A percentile compares a stretch with the other conserved stretches of the same genome.
phyloP scores from a whole-genome alignment of 2,329 filamentous ascomycete genomes.

The Fusarium decemcellulare region DNA sequence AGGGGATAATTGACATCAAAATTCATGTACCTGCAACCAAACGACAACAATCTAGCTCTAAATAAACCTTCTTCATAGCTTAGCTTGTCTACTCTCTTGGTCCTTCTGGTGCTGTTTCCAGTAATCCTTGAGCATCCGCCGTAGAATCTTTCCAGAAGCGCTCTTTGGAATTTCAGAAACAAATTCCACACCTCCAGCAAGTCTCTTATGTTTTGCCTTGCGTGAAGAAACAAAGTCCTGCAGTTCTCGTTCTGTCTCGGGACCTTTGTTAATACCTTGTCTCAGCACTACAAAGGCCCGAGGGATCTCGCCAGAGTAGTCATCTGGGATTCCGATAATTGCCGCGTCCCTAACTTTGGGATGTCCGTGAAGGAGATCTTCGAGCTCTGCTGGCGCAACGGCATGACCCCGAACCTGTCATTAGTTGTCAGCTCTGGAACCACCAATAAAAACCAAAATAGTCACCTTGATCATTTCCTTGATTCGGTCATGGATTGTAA shows the following conservation, averaged over 20 bases:
- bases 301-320: not conserved
- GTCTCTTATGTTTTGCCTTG: not conserved
- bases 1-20: not conserved
- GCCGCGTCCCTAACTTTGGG: not conserved
- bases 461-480: slow-evolving; percentile 1
- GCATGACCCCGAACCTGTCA: slow-evolving; percentile 1
- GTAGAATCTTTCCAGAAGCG: not conserved
- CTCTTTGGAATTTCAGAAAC: not conserved
- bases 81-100: not conserved
- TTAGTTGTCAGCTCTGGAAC: not conserved
- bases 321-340: not conserved
- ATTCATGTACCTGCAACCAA: not conserved
- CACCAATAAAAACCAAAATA: not conserved
- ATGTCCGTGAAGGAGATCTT: not conserved
- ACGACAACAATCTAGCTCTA: not conserved
- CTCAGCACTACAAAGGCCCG: not conserved
- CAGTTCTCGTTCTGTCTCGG: not conserved
- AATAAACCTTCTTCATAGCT: not conserved
- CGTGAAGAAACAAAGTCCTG: not conserved
- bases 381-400: slow-evolving; percentile 1
- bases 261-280: not conserved
- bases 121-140: not conserved
- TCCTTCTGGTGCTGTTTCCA: not conserved
- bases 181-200: slow-evolving; percentile 2
- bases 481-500: not conserved